Conservation (phyloP, 768 basidiomycete genomes). For the Naganishia friedmannii region DNA sequence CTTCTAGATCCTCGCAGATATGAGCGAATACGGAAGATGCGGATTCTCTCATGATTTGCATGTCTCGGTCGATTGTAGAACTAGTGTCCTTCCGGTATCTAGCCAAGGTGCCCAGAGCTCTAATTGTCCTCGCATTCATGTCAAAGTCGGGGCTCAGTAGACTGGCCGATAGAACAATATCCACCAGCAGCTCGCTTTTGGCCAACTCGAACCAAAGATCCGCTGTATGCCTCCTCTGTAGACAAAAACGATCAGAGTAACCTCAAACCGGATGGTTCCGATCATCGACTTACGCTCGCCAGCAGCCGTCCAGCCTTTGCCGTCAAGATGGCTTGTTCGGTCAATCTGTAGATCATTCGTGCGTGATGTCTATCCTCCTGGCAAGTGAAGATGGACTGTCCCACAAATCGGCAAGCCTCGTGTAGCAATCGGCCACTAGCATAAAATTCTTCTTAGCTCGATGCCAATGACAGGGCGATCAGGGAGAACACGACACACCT, state of each 20-base stretch:
- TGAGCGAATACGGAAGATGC: constrained; percentile 1
- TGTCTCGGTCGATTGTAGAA: constrained; percentile 12
- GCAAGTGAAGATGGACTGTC: constrained; percentile 5
- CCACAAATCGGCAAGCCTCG: constrained; percentile 15
- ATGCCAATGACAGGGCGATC: background rate
- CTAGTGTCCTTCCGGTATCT: constrained; percentile 7
- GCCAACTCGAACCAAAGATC: constrained; percentile 13
- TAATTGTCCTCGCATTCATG: constrained; percentile 10
- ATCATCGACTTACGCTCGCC: constrained; percentile 1
- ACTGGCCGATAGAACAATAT: constrained; percentile 2
- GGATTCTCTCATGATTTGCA: constrained; percentile 15
- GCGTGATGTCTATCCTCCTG: constrained; percentile 15
- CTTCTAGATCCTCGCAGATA: constrained; percentile 6
- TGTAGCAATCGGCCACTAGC: constrained; percentile 1
- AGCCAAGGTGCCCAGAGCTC: background rate
- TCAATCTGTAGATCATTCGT: constrained; percentile 7
- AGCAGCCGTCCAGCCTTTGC: constrained; percentile 18
- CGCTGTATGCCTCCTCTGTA: constrained; percentile 4
- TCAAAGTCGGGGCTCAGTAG: constrained; percentile 19
- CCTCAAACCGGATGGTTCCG: no score
- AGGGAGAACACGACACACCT: background rate
- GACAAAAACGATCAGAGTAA: background rate
- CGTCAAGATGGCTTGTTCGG: constrained; percentile 14
- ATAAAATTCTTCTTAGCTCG: background rate
- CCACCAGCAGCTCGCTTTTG: constrained; percentile 10